Evolutionary conservation across 768 basidiomycete genomes (phyloP).

Genomic region (Naematelia encephala): DNA sequence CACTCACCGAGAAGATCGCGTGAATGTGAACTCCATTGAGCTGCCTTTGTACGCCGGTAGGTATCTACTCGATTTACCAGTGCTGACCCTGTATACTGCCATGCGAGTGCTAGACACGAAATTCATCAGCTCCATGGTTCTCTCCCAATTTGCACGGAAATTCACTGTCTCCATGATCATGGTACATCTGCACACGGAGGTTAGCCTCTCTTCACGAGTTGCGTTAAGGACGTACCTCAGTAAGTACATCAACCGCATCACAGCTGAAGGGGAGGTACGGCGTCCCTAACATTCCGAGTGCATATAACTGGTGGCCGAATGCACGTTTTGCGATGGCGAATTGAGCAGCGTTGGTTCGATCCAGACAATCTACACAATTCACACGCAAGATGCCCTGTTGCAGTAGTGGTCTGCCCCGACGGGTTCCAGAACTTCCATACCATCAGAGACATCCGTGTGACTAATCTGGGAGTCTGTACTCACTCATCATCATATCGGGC

Average conservation of each 20-base stretch:
- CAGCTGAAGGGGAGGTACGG: slow-evolving; percentile 87
- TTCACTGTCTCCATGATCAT: slow-evolving; percentile 93
- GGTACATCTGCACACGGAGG: slow-evolving; percentile 65
- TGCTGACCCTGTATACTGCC: slow-evolving; percentile 95
- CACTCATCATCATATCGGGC: slow-evolving; percentile 46
- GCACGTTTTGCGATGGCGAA: slow-evolving; percentile 95
- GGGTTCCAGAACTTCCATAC: slow-evolving; percentile 12
- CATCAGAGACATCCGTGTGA: background rate
- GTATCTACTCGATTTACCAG: slow-evolving; percentile 95
- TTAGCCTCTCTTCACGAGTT: background rate
- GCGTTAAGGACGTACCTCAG: slow-evolving; percentile 55
- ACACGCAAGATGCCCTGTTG: slow-evolving; percentile 90
- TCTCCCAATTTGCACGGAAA: slow-evolving; percentile 8
- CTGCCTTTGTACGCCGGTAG: slow-evolving; percentile 73
- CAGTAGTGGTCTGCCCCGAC: slow-evolving; percentile 56
- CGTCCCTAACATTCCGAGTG: slow-evolving; percentile 79
- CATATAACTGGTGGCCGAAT: slow-evolving; percentile 90
- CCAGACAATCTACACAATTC: slow-evolving; percentile 96
- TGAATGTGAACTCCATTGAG: slow-evolving; percentile 96
- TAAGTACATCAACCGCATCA: slow-evolving; percentile 92
- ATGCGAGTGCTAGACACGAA: slow-evolving; percentile 69
- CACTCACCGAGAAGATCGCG: slow-evolving; percentile 65
- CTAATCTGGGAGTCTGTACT: background rate
- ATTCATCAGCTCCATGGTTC: background rate
- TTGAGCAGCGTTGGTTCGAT: slow-evolving; percentile 93